Evolutionary conservation across 495 filamentous ascomycete species (phyloP), one percentile per base, ranked within the genome.

Genomic region (Aspergillus leporis): DNA sequence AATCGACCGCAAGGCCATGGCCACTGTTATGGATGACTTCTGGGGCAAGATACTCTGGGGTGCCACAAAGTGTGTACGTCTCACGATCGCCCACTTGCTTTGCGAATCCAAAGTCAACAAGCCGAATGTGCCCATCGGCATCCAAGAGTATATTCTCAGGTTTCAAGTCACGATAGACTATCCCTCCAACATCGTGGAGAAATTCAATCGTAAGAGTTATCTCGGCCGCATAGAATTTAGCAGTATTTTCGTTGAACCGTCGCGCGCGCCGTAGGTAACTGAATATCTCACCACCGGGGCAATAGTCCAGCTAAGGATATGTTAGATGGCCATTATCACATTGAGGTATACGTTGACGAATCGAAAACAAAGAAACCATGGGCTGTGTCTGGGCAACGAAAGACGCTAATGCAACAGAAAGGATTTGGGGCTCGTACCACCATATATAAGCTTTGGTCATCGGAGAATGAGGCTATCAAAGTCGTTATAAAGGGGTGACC

Each of bases 71-170:
- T 7, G 94, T 98, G 70, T 97, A 98, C 4, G 93, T 98, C 77
- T 97, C 92, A 34, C 70, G 76, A 49, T 79, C 70, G 41, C 66
- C 71, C 6, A 78, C 70, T 64, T 78, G 72, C 78, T 98, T 98
- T 30, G 94, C 94, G 69, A 98, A 98, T 0, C 94, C 94, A 74
- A 98, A 98, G 73, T 98, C 94, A n/a, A 98, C 93, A 36, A 98
- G 80, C 73, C 94, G 96, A 68, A 98, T 85, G 73, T 98, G 94
- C 5, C 94, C 94, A 34, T 96, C 85, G 16, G 85, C 90, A 72
- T 97, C 94, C 22, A 98, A 79, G 21, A 98, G 80, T 48, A 98
- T 88, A 67, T 98, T 98, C 72, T 98, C 94, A 2, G 94, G 94
- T 72, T 98, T 98, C 66, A 98, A 73, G 66, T 98, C 94, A 19